Conservation (phyloP, 208 protist genomes). For the Porcisia deanei region DNA sequence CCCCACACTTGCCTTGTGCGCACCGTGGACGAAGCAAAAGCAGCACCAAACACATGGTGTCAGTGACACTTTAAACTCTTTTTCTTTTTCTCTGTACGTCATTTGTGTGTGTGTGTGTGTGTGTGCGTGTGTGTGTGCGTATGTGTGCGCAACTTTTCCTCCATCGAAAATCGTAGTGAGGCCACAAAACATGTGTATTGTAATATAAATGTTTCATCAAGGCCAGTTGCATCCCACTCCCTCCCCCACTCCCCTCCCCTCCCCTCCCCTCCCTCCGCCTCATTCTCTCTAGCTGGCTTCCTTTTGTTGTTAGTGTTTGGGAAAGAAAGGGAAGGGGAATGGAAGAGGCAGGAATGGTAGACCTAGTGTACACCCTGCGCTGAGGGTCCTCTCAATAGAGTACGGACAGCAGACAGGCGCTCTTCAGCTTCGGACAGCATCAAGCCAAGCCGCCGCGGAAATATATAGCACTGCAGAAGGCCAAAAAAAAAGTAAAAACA, state of each 20-base stretch:
- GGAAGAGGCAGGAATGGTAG: too few relatives aligned
- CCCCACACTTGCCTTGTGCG: too few relatives aligned
- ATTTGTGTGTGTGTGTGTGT: background rate
- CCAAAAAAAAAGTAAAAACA: background rate
- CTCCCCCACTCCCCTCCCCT: too few relatives aligned
- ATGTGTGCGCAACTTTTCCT: background rate
- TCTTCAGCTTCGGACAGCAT: background rate
- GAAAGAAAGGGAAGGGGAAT: background rate
- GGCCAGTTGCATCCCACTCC: too few relatives aligned
- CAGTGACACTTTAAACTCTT: too few relatives aligned
- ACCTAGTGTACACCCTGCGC: background rate
- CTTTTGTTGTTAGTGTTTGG: background rate
- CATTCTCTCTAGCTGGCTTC: background rate
- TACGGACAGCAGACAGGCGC: background rate
- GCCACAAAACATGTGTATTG: too few relatives aligned
- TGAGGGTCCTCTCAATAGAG: background rate
- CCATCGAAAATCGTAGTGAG: too few relatives aligned
- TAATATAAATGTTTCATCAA: too few relatives aligned
- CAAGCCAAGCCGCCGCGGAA: background rate
- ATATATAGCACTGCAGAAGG: background rate
- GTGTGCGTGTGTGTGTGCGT: background rate
- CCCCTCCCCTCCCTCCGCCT: too few relatives aligned
- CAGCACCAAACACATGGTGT: too few relatives aligned
- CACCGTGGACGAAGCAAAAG: background rate
- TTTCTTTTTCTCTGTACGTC: too few relatives aligned